Evolutionary conservation across 495 filamentous ascomycete genomes (phyloP).

Genomic region (Copromyces sp.): DNA sequence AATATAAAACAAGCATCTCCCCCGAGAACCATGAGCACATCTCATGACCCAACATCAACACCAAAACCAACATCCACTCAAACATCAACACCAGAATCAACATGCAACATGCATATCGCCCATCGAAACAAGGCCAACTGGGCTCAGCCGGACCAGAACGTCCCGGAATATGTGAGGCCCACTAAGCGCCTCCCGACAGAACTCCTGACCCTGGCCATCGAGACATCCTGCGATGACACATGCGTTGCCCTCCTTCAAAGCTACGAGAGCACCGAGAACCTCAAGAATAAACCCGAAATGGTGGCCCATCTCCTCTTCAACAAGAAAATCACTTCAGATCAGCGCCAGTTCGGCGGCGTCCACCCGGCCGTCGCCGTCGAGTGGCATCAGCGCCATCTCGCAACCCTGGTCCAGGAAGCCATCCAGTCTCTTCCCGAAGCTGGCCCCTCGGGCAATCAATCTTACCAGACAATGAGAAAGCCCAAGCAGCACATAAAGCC

Average conservation of each 20-base stretch:
- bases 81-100: not conserved
- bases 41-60: not conserved
- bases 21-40: not conserved
- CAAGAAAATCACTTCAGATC: constrained; percentile 71
- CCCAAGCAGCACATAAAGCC: constrained; percentile 15
- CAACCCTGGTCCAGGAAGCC: constrained; percentile 54
- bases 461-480: not conserved
- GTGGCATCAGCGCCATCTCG: constrained; percentile 62
- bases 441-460: not conserved
- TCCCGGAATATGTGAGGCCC: not conserved
- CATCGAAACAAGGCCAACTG: no score
- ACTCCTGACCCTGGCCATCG: constrained; percentile 75
- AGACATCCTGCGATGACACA: constrained; percentile 96
- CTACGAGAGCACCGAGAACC: not conserved
- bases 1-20: not conserved
- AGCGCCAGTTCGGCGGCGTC: constrained; percentile 59
- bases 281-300: constrained; percentile 10
- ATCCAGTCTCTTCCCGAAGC: constrained; percentile 41
- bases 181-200: not conserved
- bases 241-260: constrained; percentile 71
- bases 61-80: not conserved
- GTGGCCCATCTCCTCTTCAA: constrained; percentile 61
- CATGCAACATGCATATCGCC: not conserved
- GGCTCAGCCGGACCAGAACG: no score
- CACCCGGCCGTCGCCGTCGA: constrained; percentile 63